These are phyloP conservation scores for Aspergillus floridensis DNA, from an alignment of 2,329 filamentous ascomycete genomes.

Conservation along the genomic window DNA sequence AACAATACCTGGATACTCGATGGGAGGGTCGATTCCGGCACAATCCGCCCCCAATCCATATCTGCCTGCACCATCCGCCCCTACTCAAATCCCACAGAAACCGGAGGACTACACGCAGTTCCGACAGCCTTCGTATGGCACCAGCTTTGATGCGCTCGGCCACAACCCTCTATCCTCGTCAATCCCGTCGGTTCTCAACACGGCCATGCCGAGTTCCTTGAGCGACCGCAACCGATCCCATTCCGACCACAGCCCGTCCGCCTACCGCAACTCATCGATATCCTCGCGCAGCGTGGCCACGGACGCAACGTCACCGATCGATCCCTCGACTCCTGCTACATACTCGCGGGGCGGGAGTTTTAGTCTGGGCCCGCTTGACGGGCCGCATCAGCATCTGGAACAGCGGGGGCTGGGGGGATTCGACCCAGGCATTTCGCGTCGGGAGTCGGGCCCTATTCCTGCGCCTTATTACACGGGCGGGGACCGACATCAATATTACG, in stretches of 20 bases:
- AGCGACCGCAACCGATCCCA: conserved; percentile 38
- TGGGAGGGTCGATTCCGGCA: conserved; percentile 31
- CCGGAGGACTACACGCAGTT: conserved; percentile 39
- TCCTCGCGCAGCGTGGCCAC: conserved; percentile 39
- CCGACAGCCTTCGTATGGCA: conserved; percentile 31
- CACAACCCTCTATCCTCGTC: conserved; percentile 35
- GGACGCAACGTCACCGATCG: conserved; percentile 40
- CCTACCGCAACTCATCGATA: conserved; percentile 42
- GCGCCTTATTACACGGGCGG: conserved; percentile 33
- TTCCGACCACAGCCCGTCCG: conserved; percentile 35
- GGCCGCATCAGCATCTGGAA: conserved; percentile 30
- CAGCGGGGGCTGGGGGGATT: conserved; percentile 32
- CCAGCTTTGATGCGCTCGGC: conserved; percentile 35
- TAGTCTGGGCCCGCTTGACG: conserved; percentile 35
- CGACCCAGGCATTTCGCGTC: conserved; percentile 34
- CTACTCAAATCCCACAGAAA: conserved; percentile 32
- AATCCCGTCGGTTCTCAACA: conserved; percentile 32
- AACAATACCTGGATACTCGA: conserved; percentile 35
- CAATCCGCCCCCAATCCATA: conserved; percentile 39
- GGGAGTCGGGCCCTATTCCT: conserved; percentile 36
- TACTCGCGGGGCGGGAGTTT: conserved; percentile 39
- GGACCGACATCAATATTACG: conserved; percentile 37
- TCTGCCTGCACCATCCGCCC: conserved; percentile 32
- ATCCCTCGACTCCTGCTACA: conserved; percentile 35
- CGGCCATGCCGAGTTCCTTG: conserved; percentile 31